Evolutionary conservation across 768 basidiomycete genomes (phyloP), one percentile per base, ranked within the genome.

Genomic region (Pulveroboletus sp.): DNA sequence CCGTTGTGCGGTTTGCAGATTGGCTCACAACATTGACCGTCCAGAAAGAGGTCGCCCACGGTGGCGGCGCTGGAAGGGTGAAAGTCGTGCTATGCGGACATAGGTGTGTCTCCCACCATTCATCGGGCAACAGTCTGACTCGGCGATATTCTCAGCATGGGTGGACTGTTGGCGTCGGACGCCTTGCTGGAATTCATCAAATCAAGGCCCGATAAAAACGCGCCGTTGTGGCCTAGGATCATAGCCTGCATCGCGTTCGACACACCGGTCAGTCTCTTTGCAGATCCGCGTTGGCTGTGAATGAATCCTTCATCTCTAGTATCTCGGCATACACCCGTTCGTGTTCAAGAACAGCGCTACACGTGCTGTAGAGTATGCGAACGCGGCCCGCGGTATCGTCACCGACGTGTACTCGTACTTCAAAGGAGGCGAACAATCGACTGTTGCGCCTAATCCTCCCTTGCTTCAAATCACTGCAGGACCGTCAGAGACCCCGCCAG

Each of bases 1-100:
- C 94, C 13, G 87, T 93, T 4, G 79, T 85, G 25, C 80, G 81
- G 8, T 94, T 97, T 66, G 82, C 90, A 8, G 93, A 95, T 62
- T 97, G 94, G 94, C 78, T 97, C 36, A 87, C 90, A 1, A 87
- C 82, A n/a, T 69, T 90, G 19, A 90, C 87, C 5, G 87, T 95
- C n/a, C 79, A 90, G 63, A 80, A 78, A 52, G 94, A 95, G 66
- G 86, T 85, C 19, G 81, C 83, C 12, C 75, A 82, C 42, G 88
- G 89, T 5, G 85, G 87, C 11, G 90, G 90, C 9, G 85, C 79
- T 37, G 80, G 80, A 25, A 73, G 70, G 43, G 85, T 85, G 0
- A 90, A 82, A 64, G 78, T 95, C 41, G 86, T 94, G 4, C 74
- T 97, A 7, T 94, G 93, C 63, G 93, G 93, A 5, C 94, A 97